Evolutionary conservation across 768 basidiomycete species (phyloP).

Genomic region (Boletus pseudo-olivaceus): DNA sequence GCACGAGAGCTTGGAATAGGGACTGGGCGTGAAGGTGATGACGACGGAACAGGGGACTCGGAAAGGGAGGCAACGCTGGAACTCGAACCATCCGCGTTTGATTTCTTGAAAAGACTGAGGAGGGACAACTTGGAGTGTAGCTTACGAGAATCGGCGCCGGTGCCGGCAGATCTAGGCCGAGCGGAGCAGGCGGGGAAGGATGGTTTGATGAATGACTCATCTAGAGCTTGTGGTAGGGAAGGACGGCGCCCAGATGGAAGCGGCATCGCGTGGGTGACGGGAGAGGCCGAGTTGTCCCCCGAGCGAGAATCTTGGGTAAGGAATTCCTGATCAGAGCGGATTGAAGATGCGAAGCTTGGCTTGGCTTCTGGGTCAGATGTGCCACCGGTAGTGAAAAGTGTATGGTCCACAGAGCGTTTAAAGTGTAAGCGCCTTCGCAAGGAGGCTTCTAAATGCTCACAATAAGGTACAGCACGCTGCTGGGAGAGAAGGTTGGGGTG

Average conservation of each 20-base stretch:
- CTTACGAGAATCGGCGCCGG: constrained; percentile 54
- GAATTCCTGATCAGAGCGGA: constrained; percentile 14
- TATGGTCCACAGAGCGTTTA: constrained; percentile 77
- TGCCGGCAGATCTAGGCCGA: constrained; percentile 73
- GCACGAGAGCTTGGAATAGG: constrained; percentile 21
- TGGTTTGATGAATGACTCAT: constrained; percentile 33
- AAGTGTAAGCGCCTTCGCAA: constrained; percentile 56
- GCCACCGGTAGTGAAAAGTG: constrained; percentile 44
- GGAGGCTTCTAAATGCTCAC: constrained; percentile 30
- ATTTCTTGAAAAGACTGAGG: constrained; percentile 69
- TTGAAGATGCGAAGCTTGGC: constrained; percentile 10
- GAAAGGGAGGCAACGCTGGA: constrained; percentile 34
- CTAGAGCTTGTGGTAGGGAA: constrained; percentile 59
- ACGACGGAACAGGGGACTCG: constrained; percentile 26
- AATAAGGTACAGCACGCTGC: constrained; percentile 22
- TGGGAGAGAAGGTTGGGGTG: constrained; percentile 14
- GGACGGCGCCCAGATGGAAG: constrained; percentile 50
- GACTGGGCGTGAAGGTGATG: constrained; percentile 27
- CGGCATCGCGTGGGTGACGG: constrained; percentile 14
- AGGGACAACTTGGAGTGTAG: constrained; percentile 72
- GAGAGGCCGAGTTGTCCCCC: neutral
- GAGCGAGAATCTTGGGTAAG: constrained; percentile 2
- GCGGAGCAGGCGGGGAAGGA: constrained; percentile 34
- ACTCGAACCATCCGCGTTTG: constrained; percentile 36
- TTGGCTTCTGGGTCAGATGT: constrained; percentile 29